Percentiles rank a stretch among this genome's conserved stretches.
Conservation (phyloP, 2,329 filamentous ascomycete genomes). For the Phialophora chinensis region DNA sequence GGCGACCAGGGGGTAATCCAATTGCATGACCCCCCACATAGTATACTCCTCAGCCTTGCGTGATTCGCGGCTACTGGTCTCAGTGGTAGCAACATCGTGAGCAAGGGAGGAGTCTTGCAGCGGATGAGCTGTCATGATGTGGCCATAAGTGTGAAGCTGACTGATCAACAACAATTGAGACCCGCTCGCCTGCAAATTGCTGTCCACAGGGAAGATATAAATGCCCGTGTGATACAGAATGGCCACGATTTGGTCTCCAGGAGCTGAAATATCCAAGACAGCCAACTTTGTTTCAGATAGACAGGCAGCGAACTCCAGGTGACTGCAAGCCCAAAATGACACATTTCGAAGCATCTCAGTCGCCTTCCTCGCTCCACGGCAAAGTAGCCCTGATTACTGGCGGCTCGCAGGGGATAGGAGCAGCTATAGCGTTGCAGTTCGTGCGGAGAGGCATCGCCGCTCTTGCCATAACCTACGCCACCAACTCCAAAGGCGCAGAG, state of each 20-base stretch:
- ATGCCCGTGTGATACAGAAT: too few relatives aligned
- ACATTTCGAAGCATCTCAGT: neutral
- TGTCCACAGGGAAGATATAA: too few relatives aligned
- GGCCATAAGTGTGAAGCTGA: neutral
- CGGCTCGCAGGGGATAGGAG: constrained; percentile 36
- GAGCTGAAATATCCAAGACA: too few relatives aligned
- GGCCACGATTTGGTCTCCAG: too few relatives aligned
- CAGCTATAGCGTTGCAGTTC: constrained; percentile 26
- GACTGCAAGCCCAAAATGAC: neutral
- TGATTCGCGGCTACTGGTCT: neutral
- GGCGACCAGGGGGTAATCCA: constrained; percentile 17
- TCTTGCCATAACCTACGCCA: constrained; percentile 25
- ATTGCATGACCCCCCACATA: neutral
- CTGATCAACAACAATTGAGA: neutral
- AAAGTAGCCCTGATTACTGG: constrained; percentile 17
- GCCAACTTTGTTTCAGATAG: too few relatives aligned
- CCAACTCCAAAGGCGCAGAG: constrained; percentile 22
- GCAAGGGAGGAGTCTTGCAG: neutral
- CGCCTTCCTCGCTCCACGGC: constrained; percentile 14
- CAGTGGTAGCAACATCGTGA: neutral
- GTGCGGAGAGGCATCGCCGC: constrained; percentile 16
- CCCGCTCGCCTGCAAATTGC: neutral
- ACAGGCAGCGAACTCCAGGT: too few relatives aligned
- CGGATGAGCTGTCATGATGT: neutral
- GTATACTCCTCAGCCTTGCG: neutral